Conservation (phyloP, 495 filamentous ascomycete species). For the Podospora bellae-mahoneyi region DNA sequence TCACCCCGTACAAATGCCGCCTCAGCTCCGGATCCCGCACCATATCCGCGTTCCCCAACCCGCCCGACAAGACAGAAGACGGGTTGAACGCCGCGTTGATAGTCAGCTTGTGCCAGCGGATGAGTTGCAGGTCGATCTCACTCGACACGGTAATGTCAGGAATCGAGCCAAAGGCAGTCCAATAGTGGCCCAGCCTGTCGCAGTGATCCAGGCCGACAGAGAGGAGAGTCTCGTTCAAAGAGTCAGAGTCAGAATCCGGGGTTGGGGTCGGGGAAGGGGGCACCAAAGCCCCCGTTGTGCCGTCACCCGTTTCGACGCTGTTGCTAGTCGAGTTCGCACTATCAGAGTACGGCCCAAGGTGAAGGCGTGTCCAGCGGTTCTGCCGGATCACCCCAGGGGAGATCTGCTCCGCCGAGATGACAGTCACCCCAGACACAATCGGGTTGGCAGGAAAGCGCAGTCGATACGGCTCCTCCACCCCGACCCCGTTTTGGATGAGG, state of each 20-base stretch:
- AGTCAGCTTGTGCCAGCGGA: constrained; percentile 63
- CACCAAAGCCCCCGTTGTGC: constrained; percentile 17
- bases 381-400: constrained; percentile 51
- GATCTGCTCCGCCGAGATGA: constrained; percentile 52
- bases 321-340: constrained; percentile 15
- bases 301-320: constrained; percentile 7
- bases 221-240: background rate
- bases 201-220: constrained; percentile 24
- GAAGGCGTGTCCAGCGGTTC: constrained; percentile 60
- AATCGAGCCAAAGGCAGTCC: constrained; percentile 46
- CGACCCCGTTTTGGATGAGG: constrained; percentile 68
- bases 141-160: constrained; percentile 48
- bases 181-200: constrained; percentile 34
- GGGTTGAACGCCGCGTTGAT: constrained; percentile 66
- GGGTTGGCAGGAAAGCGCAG: constrained; percentile 50
- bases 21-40: constrained; percentile 49
- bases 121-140: constrained; percentile 53
- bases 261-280: constrained; percentile 16
- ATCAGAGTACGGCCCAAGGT: constrained; percentile 52
- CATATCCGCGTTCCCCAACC: constrained; percentile 54
- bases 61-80: constrained; percentile 55
- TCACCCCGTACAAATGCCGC: constrained; percentile 47
- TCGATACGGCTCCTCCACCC: constrained; percentile 62
- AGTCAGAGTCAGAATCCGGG: constrained; percentile 22
- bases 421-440: constrained; percentile 60